Evolutionary conservation across 345 rosid species (phyloP).

Genomic region (Populus euphratica): DNA sequence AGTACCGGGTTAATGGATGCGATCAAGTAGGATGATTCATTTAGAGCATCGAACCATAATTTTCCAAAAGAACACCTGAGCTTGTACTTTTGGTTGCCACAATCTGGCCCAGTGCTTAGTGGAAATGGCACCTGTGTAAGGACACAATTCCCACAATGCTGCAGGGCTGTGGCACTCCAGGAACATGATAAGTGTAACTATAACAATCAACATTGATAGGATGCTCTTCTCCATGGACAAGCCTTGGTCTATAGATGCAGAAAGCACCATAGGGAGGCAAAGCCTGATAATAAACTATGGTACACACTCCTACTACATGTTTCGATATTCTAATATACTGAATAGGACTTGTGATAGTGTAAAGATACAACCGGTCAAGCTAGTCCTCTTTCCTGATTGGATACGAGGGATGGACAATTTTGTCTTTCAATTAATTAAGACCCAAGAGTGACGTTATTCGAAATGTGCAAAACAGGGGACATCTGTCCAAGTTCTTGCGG

Average conservation of each 20-base stretch:
- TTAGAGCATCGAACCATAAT: conserved; percentile 39
- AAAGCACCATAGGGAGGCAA: background rate
- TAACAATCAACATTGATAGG: background rate
- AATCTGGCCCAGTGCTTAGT: conserved; percentile 9
- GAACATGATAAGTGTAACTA: background rate
- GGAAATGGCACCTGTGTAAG: conserved; percentile 13
- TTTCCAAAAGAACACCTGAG: conserved; percentile 38
- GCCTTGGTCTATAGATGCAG: background rate
- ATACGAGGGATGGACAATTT: background rate
- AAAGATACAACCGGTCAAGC: background rate
- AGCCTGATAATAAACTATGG: background rate
- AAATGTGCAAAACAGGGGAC: conserved; percentile 1
- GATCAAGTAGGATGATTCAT: conserved; percentile 42
- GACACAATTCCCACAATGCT: conserved; percentile 8
- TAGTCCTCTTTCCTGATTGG: background rate
- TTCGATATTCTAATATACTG: background rate
- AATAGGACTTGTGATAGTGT: background rate
- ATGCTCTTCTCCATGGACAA: background rate
- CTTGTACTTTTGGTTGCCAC: conserved; percentile 28
- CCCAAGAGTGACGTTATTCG: background rate
- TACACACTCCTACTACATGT: background rate
- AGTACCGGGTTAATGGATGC: conserved; percentile 40
- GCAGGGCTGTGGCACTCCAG: background rate
- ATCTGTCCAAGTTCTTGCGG: background rate
- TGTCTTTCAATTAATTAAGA: background rate